Evolutionary conservation across 2,329 filamentous ascomycete species (phyloP).

Genomic region (Aspergillus sp.): DNA sequence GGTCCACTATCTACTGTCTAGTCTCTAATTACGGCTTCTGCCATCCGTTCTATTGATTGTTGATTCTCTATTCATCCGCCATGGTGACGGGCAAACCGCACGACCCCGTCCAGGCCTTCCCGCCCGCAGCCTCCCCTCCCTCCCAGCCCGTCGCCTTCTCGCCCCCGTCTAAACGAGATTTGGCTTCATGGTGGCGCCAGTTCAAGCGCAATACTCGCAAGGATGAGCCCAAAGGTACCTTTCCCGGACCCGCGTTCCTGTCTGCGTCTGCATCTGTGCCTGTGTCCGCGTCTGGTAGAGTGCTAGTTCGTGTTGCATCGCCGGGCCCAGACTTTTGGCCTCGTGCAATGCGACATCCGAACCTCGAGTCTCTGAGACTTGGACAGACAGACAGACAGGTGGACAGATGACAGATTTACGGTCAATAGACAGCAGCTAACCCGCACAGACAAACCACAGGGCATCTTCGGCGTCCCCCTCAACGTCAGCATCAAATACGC

Average conservation of each 20-base stretch:
- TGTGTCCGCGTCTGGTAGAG: too few species aligned
- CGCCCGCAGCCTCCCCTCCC: constrained; percentile 18
- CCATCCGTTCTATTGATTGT: too few species aligned
- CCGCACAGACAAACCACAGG: constrained; percentile 43
- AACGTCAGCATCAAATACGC: constrained; percentile 94
- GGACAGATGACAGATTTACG: not conserved
- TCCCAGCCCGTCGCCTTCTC: constrained; percentile 50
- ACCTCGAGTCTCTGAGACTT: not conserved
- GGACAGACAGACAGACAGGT: not conserved
- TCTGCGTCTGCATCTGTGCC: not conserved
- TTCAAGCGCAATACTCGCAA: constrained; percentile 68
- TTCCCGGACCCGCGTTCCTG: not conserved
- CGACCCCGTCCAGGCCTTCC: constrained; percentile 24
- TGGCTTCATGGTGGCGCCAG: constrained; percentile 95
- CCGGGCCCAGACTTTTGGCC: too few species aligned
- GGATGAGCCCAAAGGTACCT: constrained; percentile 55
- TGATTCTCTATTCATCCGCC: not conserved
- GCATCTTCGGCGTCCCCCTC: constrained; percentile 90
- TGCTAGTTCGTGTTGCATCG: too few species aligned
- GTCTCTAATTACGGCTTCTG: too few species aligned
- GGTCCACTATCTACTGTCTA: not conserved
- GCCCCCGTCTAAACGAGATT: constrained; percentile 74
- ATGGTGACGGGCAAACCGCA: constrained; percentile 33
- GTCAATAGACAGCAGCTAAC: too few species aligned
- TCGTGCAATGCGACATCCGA: not conserved